Evolutionary conservation across 2,329 filamentous ascomycete genomes (phyloP).

Genomic region (Trichophyton verrucosum): DNA sequence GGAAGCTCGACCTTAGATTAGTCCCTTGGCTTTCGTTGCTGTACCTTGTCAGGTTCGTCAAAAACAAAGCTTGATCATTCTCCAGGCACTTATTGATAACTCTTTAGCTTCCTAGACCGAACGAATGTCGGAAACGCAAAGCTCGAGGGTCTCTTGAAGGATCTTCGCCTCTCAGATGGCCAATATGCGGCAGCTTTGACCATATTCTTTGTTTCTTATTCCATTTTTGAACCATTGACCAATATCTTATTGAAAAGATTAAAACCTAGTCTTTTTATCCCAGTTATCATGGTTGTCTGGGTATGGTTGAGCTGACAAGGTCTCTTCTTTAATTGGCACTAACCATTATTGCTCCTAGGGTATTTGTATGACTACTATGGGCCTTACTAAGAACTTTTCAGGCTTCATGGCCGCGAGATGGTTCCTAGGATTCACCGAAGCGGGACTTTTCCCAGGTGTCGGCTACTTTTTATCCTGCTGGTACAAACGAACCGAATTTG

Average conservation of each 20-base stretch:
- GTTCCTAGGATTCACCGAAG: conserved; percentile 29
- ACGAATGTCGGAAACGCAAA: conserved; percentile 32
- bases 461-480: conserved; percentile 34
- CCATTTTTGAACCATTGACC: conserved; percentile 29
- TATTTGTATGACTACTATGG: conserved; percentile 35
- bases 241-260: conserved; percentile 36
- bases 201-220: conserved; percentile 33
- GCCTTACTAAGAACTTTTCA: conserved; percentile 35
- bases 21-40: conserved; percentile 37
- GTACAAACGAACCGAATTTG: conserved; percentile 66
- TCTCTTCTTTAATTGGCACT: not conserved
- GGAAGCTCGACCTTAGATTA: conserved; percentile 35
- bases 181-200: conserved; percentile 29
- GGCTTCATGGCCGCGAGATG: conserved; percentile 38
- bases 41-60: conserved; percentile 26
- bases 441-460: conserved; percentile 20
- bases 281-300: conserved; percentile 36
- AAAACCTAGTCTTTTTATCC: conserved; percentile 42
- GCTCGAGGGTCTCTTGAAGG: conserved; percentile 19
- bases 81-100: not conserved
- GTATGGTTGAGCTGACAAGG: not conserved
- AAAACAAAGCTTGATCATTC: not conserved
- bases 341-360: conserved; percentile 19
- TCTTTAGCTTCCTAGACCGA: conserved; percentile 14
- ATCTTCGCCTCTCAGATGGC: conserved; percentile 18